Evolutionary conservation across 1,284 basidiomycete genomes (phyloP).

Genomic region (Omphalotus olearius): DNA sequence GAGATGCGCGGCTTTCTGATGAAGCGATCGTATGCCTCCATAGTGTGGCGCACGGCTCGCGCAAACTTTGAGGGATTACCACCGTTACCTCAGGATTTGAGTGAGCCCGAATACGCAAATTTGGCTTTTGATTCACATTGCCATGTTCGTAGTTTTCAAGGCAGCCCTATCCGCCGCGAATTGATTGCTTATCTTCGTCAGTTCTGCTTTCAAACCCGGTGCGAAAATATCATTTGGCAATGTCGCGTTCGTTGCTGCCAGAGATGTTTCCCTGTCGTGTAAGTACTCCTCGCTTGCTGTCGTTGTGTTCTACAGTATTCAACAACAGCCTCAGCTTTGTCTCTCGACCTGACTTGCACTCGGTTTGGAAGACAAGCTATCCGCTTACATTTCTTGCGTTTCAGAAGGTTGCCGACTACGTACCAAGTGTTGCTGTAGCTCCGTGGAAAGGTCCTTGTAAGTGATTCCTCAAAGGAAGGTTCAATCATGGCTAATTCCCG

Average conservation of each 20-base stretch:
- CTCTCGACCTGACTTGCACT: slow-evolving; percentile 9
- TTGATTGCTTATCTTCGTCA: neutral
- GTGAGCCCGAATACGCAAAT: slow-evolving; percentile 12
- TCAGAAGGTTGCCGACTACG: neutral
- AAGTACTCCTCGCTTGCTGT: neutral
- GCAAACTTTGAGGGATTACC: slow-evolving; percentile 9
- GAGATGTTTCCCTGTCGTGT: slow-evolving; percentile 5
- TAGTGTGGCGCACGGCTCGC: slow-evolving; percentile 23
- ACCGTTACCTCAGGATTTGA: slow-evolving; percentile 10
- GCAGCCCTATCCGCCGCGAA: too few species aligned
- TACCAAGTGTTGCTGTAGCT: slow-evolving; percentile 8
- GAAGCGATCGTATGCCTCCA: slow-evolving; percentile 15
- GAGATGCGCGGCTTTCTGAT: slow-evolving; percentile 24
- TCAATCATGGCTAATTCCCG: neutral
- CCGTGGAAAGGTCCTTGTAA: slow-evolving; percentile 11
- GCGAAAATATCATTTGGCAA: slow-evolving; percentile 11
- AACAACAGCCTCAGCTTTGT: neutral
- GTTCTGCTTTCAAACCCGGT: slow-evolving; percentile 9
- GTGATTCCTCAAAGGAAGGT: neutral
- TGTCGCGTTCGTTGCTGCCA: slow-evolving; percentile 9
- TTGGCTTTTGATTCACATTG: slow-evolving; percentile 11
- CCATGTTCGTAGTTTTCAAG: slow-evolving; percentile 1
- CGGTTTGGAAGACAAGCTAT: slow-evolving; percentile 10
- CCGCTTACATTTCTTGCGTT: slow-evolving; percentile 8
- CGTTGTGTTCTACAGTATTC: neutral